These are phyloP conservation scores for Talaromyces sp. DNA, from an alignment of 2,329 filamentous ascomycete genomes.

Conservation along the genomic window DNA sequence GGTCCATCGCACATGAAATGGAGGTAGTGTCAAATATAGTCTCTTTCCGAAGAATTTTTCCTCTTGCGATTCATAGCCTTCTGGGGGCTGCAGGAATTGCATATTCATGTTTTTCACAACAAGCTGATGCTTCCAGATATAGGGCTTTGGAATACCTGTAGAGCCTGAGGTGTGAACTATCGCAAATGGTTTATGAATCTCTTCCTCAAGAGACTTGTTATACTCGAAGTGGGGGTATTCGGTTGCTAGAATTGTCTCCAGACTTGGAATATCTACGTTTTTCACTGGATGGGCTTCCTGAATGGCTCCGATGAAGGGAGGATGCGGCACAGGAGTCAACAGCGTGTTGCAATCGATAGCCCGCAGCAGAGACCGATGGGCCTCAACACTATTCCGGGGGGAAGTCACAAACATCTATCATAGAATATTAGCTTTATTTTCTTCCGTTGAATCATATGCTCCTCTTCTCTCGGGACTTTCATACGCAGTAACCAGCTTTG, in stretches of 20 bases:
- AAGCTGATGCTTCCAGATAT: slow-evolving; percentile 2
- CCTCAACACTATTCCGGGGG: slow-evolving; percentile 41
- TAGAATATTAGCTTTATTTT: not conserved
- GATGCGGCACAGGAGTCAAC: slow-evolving; percentile 29
- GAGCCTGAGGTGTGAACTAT: slow-evolving; percentile 13
- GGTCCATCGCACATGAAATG: slow-evolving; percentile 6
- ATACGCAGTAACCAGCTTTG: slow-evolving; percentile 38
- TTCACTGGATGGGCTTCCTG: slow-evolving; percentile 27
- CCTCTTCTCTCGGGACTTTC: not conserved
- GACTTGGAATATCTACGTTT: slow-evolving; percentile 27
- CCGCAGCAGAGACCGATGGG: slow-evolving; percentile 36
- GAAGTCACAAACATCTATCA: slow-evolving; percentile 39
- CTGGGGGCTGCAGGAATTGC: not conserved
- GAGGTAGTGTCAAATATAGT: slow-evolving; percentile 6
- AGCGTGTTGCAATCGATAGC: slow-evolving; percentile 34
- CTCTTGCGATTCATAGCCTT: slow-evolving; percentile 3
- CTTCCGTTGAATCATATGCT: not conserved
- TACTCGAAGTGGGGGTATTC: slow-evolving; percentile 5
- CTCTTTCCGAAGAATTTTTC: not conserved
- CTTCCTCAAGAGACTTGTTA: not conserved
- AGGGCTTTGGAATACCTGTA: slow-evolving; percentile 10
- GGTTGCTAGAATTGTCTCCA: slow-evolving; percentile 32
- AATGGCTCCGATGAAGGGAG: slow-evolving; percentile 23
- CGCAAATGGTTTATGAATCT: not conserved
- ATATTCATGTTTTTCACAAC: not conserved